Conservation (phyloP, 2,329 filamentous ascomycete species). For the Stachybotrys elegans region DNA sequence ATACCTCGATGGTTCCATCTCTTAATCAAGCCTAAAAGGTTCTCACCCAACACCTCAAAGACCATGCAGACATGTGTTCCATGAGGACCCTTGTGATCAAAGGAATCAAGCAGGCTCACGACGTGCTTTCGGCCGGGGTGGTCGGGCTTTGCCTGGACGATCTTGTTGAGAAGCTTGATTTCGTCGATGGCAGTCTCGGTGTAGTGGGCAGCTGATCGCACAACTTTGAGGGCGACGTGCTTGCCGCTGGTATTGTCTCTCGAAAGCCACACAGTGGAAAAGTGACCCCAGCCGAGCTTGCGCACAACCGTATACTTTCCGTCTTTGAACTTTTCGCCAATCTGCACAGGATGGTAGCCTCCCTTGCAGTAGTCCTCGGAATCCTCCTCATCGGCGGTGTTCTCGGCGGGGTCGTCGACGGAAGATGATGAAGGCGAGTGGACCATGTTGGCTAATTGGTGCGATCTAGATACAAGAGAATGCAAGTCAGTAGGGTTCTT, state of each 20-base stretch:
- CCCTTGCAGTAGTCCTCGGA: conserved; percentile 99
- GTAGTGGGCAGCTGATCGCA: conserved; percentile 95
- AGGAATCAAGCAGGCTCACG: conserved; percentile 91
- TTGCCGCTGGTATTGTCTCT: conserved; percentile 83
- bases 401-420: conserved; percentile 78
- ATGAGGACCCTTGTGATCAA: conserved; percentile 95
- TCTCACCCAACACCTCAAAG: conserved; percentile 95
- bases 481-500: conserved; percentile 3
- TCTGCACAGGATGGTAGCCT: conserved; percentile 90
- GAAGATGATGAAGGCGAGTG: conserved; percentile 75
- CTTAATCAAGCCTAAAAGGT: conserved; percentile 91
- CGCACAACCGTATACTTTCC: conserved; percentile 93
- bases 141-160: conserved; percentile 89
- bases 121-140: conserved; percentile 94
- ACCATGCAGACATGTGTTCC: conserved; percentile 99
- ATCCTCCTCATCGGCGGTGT: conserved; percentile 96
- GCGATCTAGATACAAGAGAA: conserved; percentile 35
- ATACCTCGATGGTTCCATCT: conserved; percentile 97
- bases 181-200: conserved; percentile 98
- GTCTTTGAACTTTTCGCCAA: conserved; percentile 97
- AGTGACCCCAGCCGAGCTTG: conserved; percentile 97
- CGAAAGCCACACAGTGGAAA: conserved; percentile 89
- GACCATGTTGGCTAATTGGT: conserved; percentile 56
- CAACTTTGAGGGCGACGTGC: conserved; percentile 96
- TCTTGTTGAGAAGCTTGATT: conserved; percentile 96